Evolutionary conservation across 1,284 basidiomycete species (phyloP).

Genomic region (Heterobasidion irregulare): DNA sequence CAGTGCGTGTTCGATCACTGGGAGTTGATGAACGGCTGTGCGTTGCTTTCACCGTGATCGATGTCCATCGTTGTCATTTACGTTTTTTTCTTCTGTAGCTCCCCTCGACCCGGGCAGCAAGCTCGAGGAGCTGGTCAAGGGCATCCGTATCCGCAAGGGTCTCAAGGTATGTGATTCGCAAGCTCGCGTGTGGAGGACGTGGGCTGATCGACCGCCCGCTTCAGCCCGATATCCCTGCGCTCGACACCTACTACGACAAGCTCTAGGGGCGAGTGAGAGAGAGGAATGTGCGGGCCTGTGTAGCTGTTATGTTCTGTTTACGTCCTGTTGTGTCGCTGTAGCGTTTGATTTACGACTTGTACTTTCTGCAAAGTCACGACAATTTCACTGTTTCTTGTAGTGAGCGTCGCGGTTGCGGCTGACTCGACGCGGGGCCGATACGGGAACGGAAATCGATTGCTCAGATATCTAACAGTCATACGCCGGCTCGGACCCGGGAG

Average conservation of each 20-base stretch:
- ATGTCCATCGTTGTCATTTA: conserved; percentile 15
- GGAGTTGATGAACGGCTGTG: conserved; percentile 78
- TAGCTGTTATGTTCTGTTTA: neutral
- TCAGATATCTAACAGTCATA: no score
- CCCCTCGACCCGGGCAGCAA: conserved; percentile 85
- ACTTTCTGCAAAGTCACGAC: neutral
- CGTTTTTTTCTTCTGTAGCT: conserved; percentile 29
- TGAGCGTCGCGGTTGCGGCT: neutral
- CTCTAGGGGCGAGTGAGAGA: conserved; percentile 3
- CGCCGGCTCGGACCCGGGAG: no score
- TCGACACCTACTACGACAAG: conserved; percentile 93
- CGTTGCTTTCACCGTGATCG: conserved; percentile 19
- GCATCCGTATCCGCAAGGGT: conserved; percentile 89
- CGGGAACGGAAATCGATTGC: neutral
- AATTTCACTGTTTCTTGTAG: neutral
- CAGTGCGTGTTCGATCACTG: conserved; percentile 94
- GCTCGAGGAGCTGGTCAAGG: conserved; percentile 78
- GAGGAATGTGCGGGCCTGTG: neutral
- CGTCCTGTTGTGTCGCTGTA: neutral
- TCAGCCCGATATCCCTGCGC: conserved; percentile 76
- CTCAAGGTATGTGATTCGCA: conserved; percentile 56
- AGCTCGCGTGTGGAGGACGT: neutral
- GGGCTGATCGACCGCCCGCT: conserved; percentile 7
- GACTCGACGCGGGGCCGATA: neutral
- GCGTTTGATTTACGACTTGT: neutral